Conservation (phyloP, 148 eudicot genomes). For the Rhododendron henanense region DNA sequence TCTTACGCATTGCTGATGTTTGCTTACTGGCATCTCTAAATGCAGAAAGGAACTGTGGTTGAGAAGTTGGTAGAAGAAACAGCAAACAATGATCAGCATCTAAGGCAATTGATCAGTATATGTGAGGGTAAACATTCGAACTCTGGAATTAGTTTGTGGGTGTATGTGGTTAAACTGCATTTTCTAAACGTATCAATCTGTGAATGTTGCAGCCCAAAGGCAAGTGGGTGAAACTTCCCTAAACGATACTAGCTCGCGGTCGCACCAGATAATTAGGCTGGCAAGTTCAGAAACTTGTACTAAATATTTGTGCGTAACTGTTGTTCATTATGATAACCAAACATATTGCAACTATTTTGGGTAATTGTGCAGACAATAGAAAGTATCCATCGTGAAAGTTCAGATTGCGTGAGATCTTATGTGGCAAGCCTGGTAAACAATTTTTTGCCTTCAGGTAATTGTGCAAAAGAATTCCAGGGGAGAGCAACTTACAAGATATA, state of each 20-base stretch:
- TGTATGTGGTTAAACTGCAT: neutral
- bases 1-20: neutral
- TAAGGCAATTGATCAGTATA: constrained; percentile 64
- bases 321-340: neutral
- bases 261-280: constrained; percentile 97
- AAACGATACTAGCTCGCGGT: constrained; percentile 85
- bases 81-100: constrained; percentile 62
- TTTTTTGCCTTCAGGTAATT: neutral
- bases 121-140: constrained; percentile 70
- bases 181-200: neutral
- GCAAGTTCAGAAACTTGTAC: constrained; percentile 28
- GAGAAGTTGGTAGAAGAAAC: constrained; percentile 92
- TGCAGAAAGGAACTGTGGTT: constrained; percentile 92
- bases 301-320: neutral
- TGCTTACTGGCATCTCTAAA: neutral
- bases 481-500: neutral
- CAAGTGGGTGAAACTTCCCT: constrained; percentile 96
- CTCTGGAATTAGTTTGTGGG: neutral
- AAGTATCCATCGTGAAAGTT: constrained; percentile 81
- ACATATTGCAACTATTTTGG: neutral
- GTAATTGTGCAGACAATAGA: constrained; percentile 71
- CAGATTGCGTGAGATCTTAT: constrained; percentile 75
- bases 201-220: constrained; percentile 71
- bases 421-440: constrained; percentile 84
- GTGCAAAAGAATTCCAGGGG: neutral